Percentiles rank a stretch among this genome's conserved stretches.
Conservation (phyloP, 1,284 basidiomycete genomes). For the Sporisorium graminicola region DNA sequence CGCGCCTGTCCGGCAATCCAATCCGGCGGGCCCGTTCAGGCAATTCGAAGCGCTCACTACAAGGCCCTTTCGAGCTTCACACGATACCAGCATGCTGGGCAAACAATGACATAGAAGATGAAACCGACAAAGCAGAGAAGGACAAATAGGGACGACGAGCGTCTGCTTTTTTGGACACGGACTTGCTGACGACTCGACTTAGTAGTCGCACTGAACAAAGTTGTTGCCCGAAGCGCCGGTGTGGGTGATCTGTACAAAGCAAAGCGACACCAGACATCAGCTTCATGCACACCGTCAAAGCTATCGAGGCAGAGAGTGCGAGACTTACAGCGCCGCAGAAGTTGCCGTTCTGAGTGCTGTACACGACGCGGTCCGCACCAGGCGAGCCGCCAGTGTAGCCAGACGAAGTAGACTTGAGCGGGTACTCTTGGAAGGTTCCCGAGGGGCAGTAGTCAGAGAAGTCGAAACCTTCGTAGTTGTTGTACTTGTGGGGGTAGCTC, state of each 20-base stretch:
- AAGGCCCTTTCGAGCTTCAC: too few relatives aligned
- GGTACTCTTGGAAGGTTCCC: slow-evolving; percentile 46
- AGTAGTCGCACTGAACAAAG: slow-evolving; percentile 57
- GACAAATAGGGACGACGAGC: not conserved
- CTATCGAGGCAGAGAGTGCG: not conserved
- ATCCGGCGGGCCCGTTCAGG: too few relatives aligned
- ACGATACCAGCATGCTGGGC: not conserved
- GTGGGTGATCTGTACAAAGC: slow-evolving; percentile 46
- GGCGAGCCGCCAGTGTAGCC: slow-evolving; percentile 58
- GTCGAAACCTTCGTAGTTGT: slow-evolving; percentile 57
- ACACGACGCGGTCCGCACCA: slow-evolving; percentile 57
- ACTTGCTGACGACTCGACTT: not conserved
- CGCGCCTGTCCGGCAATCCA: slow-evolving; percentile 16
- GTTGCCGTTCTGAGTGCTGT: slow-evolving; percentile 32
- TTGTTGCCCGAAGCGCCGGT: slow-evolving; percentile 56
- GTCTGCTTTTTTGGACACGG: slow-evolving; percentile 2
- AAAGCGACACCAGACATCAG: not conserved
- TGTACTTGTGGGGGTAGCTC: slow-evolving; percentile 53
- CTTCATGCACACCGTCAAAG: not conserved
- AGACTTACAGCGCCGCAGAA: slow-evolving; percentile 54
- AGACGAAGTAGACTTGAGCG: slow-evolving; percentile 11
- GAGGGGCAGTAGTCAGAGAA: slow-evolving; percentile 53
- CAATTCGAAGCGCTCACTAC: too few relatives aligned
- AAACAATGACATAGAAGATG: not conserved
- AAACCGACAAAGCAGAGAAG: not conserved